Evolutionary conservation across 2,329 filamentous ascomycete genomes (phyloP), one percentile per base, ranked within the genome.

Genomic region (Paraphoma sp.): DNA sequence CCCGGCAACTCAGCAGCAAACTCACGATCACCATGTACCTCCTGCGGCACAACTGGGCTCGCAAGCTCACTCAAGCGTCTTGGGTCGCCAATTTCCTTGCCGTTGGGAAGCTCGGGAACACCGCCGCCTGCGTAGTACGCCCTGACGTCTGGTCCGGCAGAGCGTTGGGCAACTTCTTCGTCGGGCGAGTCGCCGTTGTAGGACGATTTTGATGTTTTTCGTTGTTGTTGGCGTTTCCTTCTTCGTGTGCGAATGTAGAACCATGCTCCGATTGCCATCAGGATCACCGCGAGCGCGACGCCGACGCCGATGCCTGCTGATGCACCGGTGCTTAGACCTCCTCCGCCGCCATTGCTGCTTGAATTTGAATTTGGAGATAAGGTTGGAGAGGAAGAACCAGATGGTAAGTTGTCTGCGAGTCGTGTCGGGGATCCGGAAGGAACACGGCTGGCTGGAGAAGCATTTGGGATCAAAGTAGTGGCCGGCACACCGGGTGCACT

Each of bases 281-380:
- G 28, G 33, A 65, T 58, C 5, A 63, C 44, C 7, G 49, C 44
- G 2, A 62, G 10, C 4, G 63, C 60, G n/a, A 62, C 57, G 40
- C 57, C 65, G 18, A 66, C 38, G 23, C 65, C 65, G 14, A 67
- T 61, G 9, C 65, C 63, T 12, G 57, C 57, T 23, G 57, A 54
- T n/a, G 59, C 56, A 9, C 54, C 63, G n/a, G 47, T 28, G 16
- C 57, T 51, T 6, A 66, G 52, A n/a, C 53, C 51, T 30, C 53
- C 51, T 17, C 28, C 5, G 28, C 28, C 29, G 28, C 18, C 23
- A 18, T 47, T 41, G 16, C 16, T 29, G 2, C 28, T 14, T n/a
- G 11, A 8, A 6, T 38, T 14, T n/a, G 11, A 8, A 42, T 42
- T 42, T 16, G 40, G 4, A 8, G 14, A 8, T 42, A 3, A 3